Conservation (phyloP, 78 protist species). For the Dictyostelium capitatum region DNA sequence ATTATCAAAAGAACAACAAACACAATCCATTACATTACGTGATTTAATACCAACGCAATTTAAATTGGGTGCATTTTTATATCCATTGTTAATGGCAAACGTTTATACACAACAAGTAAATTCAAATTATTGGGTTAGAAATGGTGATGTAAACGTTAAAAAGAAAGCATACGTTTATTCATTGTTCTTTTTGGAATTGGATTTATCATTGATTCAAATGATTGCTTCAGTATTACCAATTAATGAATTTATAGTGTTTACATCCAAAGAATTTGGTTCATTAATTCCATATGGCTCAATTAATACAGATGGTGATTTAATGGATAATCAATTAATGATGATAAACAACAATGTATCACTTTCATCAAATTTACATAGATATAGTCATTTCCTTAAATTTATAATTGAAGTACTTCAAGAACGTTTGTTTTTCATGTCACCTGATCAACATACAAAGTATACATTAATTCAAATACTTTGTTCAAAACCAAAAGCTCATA, state of each 20-base stretch:
- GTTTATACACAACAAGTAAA: constrained; percentile 47
- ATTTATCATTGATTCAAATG: constrained; percentile 59
- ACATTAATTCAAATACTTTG: constrained; percentile 30
- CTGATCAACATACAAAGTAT: constrained; percentile 1
- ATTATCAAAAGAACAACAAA: background rate
- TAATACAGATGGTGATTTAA: background rate
- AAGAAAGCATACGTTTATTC: constrained; percentile 30
- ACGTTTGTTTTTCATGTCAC: background rate
- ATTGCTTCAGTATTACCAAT: constrained; percentile 18
- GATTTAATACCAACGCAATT: constrained; percentile 13
- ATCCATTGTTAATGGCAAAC: constrained; percentile 24
- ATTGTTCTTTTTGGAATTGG: constrained; percentile 52
- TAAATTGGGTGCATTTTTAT: background rate
- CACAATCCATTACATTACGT: too few relatives aligned
- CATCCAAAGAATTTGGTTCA: constrained; percentile 62
- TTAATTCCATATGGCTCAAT: constrained; percentile 14
- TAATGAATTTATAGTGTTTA: constrained; percentile 45
- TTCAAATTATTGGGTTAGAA: constrained; percentile 59
- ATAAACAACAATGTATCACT: background rate
- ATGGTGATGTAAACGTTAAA: constrained; percentile 18
- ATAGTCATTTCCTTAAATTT: constrained; percentile 47
- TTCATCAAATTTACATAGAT: constrained; percentile 15
- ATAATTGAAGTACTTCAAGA: constrained; percentile 47
- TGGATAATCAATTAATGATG: background rate
- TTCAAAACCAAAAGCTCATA: constrained; percentile 43